phyloP scores from a whole-genome alignment of 1,139 yeast genomes.

The Zygoascus meyerae region DNA sequence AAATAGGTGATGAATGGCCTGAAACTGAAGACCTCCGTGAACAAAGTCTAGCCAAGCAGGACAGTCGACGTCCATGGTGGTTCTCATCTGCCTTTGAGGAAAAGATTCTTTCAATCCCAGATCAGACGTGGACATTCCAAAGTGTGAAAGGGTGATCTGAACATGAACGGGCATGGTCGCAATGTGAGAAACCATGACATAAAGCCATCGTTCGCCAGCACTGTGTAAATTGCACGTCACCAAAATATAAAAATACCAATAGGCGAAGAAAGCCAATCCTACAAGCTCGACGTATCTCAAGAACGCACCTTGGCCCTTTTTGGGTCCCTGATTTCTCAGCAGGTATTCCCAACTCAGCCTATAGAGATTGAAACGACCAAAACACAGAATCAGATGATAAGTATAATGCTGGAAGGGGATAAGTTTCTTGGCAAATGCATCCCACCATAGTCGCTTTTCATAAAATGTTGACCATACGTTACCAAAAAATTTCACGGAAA shows the following conservation, averaged over 20 bases:
- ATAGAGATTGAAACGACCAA: slow-evolving; percentile 83
- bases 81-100: slow-evolving; percentile 72
- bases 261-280: slow-evolving; percentile 63
- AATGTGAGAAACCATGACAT: slow-evolving; percentile 66
- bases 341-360: slow-evolving; percentile 75
- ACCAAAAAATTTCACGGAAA: slow-evolving; percentile 62
- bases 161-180: slow-evolving; percentile 89
- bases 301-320: slow-evolving; percentile 80
- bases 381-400: slow-evolving; percentile 72
- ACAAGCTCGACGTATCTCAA: slow-evolving; percentile 68
- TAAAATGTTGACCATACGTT: slow-evolving; percentile 75
- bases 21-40: slow-evolving; percentile 92
- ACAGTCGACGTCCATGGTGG: slow-evolving; percentile 94
- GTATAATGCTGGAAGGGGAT: slow-evolving; percentile 62
- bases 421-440: slow-evolving; percentile 51
- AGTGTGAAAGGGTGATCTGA: slow-evolving; percentile 83
- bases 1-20: slow-evolving; percentile 83
- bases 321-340: slow-evolving; percentile 68
- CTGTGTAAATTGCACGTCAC: slow-evolving; percentile 49
- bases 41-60: slow-evolving; percentile 87
- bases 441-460: slow-evolving; percentile 60
- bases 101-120: slow-evolving; percentile 79
- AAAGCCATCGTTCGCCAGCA: slow-evolving; percentile 48
- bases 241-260: slow-evolving; percentile 72
- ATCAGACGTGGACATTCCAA: slow-evolving; percentile 90